phyloP scores from a whole-genome alignment of 1,284 basidiomycete species.

The Ganoderma multipileum region DNA sequence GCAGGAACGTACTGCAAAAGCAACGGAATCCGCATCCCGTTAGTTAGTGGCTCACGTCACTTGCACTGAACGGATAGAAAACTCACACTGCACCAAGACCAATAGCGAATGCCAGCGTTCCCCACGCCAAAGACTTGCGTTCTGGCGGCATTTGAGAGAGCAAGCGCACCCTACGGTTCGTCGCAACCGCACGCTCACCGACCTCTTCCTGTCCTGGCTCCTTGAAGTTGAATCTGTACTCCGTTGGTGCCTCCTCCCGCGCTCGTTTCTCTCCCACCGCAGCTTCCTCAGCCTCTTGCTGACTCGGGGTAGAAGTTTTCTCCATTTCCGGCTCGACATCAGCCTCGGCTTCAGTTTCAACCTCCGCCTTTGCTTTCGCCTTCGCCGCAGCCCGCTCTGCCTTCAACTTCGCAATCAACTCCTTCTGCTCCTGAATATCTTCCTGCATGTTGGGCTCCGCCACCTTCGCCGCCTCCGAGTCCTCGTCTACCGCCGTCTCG shows the following conservation, averaged over 20 bases:
- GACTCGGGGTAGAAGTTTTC: conserved; percentile 23
- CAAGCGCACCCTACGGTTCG: conserved; percentile 66
- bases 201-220: conserved; percentile 55
- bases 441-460: conserved; percentile 67
- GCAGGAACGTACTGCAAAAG: conserved; percentile 38
- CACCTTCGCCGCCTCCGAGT: conserved; percentile 56
- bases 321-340: conserved; percentile 31
- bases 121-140: conserved; percentile 77
- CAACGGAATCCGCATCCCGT: conserved; percentile 5
- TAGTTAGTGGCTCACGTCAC: background rate
- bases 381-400: conserved; percentile 50
- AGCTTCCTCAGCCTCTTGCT: conserved; percentile 33
- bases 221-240: conserved; percentile 66
- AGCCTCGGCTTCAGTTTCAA: conserved; percentile 28
- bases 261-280: conserved; percentile 49
- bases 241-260: conserved; percentile 60
- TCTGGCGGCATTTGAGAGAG: conserved; percentile 58
- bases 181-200: conserved; percentile 64
- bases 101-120: conserved; percentile 74
- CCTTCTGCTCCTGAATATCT: conserved; percentile 76
- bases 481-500: conserved; percentile 68
- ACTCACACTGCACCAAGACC: conserved; percentile 77
- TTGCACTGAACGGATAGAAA: background rate
- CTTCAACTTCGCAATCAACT: conserved; percentile 71
- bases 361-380: conserved; percentile 32